Conservation (phyloP, 192 early-diverging fungal genomes). For the Backusella parvicylindrica region DNA sequence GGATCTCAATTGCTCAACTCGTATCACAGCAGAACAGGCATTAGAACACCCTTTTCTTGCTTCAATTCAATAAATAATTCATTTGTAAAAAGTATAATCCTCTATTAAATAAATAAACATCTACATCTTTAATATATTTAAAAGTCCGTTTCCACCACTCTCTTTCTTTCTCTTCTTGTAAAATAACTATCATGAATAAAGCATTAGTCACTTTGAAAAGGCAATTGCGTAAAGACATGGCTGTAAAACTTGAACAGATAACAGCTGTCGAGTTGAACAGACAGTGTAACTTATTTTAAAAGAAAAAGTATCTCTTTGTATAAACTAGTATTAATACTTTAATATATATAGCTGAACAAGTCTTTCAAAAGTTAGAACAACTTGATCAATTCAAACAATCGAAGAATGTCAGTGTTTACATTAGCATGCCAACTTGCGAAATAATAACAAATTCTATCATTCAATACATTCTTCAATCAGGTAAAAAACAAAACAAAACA, state of each 20-base stretch:
- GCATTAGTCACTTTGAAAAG: background rate
- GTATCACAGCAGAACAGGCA: constrained; percentile 78
- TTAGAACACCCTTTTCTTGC: constrained; percentile 72
- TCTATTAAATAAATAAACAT: too few species aligned
- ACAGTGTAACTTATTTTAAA: background rate
- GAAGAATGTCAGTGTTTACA: constrained; percentile 46
- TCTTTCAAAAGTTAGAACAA: constrained; percentile 29
- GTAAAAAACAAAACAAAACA: constrained; percentile 21
- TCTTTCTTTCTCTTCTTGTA: background rate
- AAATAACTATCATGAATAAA: background rate
- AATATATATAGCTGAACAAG: constrained; percentile 7
- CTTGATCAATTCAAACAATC: constrained; percentile 37
- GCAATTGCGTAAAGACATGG: constrained; percentile 15
- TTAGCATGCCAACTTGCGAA: constrained; percentile 51
- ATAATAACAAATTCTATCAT: constrained; percentile 47
- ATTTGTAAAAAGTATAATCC: background rate
- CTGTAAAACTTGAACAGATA: background rate
- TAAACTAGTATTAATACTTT: too few species aligned
- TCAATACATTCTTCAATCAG: constrained; percentile 36
- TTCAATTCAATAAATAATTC: background rate
- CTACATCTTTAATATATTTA: too few species aligned
- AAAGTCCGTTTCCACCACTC: background rate
- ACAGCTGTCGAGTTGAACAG: background rate
- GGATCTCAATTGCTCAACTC: constrained; percentile 49
- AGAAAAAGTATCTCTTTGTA: background rate